phyloP scores from a whole-genome alignment of 2,329 filamentous ascomycete genomes.

The Claviceps africana region DNA sequence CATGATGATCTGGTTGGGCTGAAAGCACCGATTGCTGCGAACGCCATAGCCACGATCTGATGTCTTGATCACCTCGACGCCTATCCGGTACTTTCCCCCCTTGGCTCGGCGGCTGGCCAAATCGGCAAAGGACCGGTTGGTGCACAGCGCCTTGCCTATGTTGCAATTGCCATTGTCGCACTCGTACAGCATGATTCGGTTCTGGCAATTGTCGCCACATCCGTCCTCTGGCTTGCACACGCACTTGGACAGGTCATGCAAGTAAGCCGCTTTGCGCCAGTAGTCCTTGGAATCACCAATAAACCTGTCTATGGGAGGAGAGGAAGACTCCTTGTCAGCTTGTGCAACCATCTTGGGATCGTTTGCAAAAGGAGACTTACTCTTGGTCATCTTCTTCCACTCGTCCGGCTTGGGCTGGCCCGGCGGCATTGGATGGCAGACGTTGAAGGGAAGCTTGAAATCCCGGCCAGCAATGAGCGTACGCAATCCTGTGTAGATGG shows the following conservation, averaged over 20 bases:
- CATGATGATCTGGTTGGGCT: slow-evolving; percentile 88
- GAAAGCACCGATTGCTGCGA: slow-evolving; percentile 75
- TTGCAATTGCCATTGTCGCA: slow-evolving; percentile 86
- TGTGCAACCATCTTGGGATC: background rate
- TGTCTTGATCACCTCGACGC: slow-evolving; percentile 91
- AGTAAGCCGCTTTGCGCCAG: slow-evolving; percentile 67
- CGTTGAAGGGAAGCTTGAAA: slow-evolving; percentile 79
- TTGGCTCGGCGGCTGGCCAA: slow-evolving; percentile 60
- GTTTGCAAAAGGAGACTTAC: slow-evolving; percentile 34
- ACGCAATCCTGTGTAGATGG: slow-evolving; percentile 64
- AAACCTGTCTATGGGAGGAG: slow-evolving; percentile 55
- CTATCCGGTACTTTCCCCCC: slow-evolving; percentile 78
- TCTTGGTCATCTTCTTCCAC: slow-evolving; percentile 84
- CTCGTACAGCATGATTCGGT: slow-evolving; percentile 94
- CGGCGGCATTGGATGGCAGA: slow-evolving; percentile 74
- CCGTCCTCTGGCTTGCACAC: slow-evolving; percentile 65
- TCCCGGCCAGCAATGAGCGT: slow-evolving; percentile 59
- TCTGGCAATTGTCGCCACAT: slow-evolving; percentile 83
- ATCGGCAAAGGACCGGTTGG: slow-evolving; percentile 76
- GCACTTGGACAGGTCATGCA: slow-evolving; percentile 62
- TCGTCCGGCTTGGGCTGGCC: slow-evolving; percentile 86
- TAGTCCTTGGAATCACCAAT: slow-evolving; percentile 67
- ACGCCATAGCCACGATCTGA: slow-evolving; percentile 80
- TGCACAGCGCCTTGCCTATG: slow-evolving; percentile 57
- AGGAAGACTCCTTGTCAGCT: background rate